These are phyloP conservation scores for Dryas alaskensis DNA, from an alignment of 306 rosid species.

Conservation along the genomic window DNA sequence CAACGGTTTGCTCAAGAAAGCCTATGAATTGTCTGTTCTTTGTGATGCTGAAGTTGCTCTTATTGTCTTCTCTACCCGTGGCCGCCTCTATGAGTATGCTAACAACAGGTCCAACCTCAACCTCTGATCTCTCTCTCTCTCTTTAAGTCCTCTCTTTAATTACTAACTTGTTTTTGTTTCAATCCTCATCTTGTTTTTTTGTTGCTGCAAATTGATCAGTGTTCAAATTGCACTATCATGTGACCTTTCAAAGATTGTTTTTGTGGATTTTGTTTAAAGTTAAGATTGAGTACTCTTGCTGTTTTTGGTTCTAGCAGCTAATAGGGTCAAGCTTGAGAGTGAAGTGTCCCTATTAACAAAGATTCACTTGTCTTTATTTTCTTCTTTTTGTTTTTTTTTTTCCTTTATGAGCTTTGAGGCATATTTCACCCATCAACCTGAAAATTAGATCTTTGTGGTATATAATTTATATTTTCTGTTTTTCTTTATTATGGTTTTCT, in stretches of 20 bases:
- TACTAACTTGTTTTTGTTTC: neutral
- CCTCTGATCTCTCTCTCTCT: neutral
- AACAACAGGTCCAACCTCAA: slow-evolving; percentile 61
- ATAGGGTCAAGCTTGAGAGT: neutral
- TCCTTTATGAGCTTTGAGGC: slow-evolving; percentile 24
- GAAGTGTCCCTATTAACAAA: slow-evolving; percentile 1
- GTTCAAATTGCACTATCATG: neutral
- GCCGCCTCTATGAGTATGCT: slow-evolving; percentile 90
- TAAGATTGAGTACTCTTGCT: neutral
- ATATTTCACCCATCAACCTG: slow-evolving; percentile 17
- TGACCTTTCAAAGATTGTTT: neutral
- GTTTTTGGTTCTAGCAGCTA: slow-evolving; percentile 11
- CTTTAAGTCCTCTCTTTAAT: neutral
- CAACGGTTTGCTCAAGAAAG: slow-evolving; percentile 87
- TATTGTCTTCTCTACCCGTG: slow-evolving; percentile 81
- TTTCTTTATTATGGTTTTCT: slow-evolving; percentile 1
- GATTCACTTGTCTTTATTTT: neutral
- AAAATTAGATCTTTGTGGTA: slow-evolving; percentile 4
- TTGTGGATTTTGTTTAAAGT: neutral
- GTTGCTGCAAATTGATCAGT: neutral
- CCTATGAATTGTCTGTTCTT: slow-evolving; percentile 77
- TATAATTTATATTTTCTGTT: neutral
- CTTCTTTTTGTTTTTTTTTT: slow-evolving; percentile 9
- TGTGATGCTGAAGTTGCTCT: slow-evolving; percentile 98
- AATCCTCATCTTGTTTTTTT: neutral